A percentile compares a stretch with the other conserved stretches of the same genome.
These are phyloP conservation scores for Trichosporon ovoides DNA, from an alignment of 1,284 basidiomycete species.

Conservation along the genomic window DNA sequence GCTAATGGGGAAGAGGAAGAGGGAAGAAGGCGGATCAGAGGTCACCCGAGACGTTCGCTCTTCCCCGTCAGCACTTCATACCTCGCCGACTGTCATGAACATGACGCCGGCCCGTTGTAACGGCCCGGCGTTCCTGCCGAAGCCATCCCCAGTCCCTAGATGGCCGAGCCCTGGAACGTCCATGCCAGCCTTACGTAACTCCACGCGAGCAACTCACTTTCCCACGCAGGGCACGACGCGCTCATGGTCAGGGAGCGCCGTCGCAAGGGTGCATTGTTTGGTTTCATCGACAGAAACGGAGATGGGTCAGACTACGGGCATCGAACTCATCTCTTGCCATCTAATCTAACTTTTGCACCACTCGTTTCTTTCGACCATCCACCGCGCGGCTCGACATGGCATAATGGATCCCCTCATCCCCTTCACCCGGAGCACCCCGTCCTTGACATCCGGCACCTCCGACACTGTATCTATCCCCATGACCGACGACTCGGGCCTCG, in stretches of 20 bases:
- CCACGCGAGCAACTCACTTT: background rate
- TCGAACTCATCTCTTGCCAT: background rate
- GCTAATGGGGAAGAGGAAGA: background rate
- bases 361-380: background rate
- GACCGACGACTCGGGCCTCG: conserved; percentile 9
- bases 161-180: no score
- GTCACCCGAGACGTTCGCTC: background rate
- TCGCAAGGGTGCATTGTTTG: background rate
- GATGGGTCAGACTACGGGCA: background rate
- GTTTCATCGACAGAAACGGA: background rate
- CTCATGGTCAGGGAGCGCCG: background rate
- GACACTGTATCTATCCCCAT: conserved; percentile 15
- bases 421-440: conserved; percentile 10
- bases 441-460: conserved; percentile 11
- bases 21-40: background rate
- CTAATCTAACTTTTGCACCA: background rate
- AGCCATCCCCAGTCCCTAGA: background rate
- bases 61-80: background rate
- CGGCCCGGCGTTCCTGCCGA: conserved; percentile 5
- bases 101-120: background rate
- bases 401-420: conserved; percentile 4
- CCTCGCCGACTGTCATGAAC: no score
- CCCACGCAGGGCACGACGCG: conserved; percentile 7
- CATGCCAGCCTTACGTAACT: background rate
- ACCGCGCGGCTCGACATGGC: background rate